Base-by-base conservation (phyloP, 768 basidiomycete genomes). In the Leccinum sublutescens region DNA sequence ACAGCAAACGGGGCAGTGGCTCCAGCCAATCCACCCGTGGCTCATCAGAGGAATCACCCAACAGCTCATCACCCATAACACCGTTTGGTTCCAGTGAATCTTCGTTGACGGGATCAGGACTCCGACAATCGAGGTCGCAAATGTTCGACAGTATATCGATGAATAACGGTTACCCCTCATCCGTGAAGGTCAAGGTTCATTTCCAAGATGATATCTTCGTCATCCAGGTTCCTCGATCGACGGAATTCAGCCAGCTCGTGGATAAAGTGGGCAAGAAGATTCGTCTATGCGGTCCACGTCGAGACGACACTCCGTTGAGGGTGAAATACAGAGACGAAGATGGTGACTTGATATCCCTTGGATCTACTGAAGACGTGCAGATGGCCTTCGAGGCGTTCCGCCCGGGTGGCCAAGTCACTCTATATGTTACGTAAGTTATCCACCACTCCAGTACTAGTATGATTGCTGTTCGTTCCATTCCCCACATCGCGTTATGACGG, bases 121-220 rank as follows among this genome's bases (percentile, higher is more conserved):
- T 83, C 62, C 84, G 81, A 57, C 77, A 74, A 57, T 81, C 79
- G 65, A 82, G 82, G 52, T 83, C 82, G 60, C 85, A 82, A 68
- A 78, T 75, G 65, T 85, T 79, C 68, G 84, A 80, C 47, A 75
- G 73, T 58, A 64, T 77, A 54, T 68, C 71, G 36, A 59, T 69
- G 51, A 72, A 66, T 23, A 73, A 71, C 25, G 62, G 69, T 57
- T 71, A 67, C 57, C 65, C 63, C 10, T 74, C 78, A 5, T 82
- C 87, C 11, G 87, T 98, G 47, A 93, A 95, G 71, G 87, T 98
- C 70, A 96, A 96, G 76, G 93, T 98, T 55, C 91, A 92, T 73
- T 98, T 90, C 78, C 87, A 93, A 67, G 91, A 95, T 66, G 95
- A 97, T 71, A 90, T 97, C 50, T 98, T 98, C 70, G 89, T 96